Percentiles rank a stretch among this genome's conserved stretches.
Evolutionary conservation across 768 basidiomycete species (phyloP).

Genomic region (Boletus rubroflammeus): DNA sequence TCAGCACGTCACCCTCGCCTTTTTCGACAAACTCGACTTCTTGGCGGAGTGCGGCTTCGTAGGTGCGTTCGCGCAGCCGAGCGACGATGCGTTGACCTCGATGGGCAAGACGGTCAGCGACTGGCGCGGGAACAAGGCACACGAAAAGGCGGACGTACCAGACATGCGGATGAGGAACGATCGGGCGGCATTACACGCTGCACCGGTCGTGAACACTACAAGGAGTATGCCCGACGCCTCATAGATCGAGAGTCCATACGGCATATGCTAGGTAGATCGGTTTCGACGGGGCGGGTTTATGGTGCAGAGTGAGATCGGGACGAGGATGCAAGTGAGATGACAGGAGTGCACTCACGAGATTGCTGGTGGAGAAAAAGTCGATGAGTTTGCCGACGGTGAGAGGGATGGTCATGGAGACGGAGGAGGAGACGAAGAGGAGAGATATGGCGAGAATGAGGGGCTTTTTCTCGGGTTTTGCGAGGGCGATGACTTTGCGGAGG

Average conservation of each 20-base stretch:
- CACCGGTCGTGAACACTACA: conserved; percentile 80
- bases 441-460: conserved; percentile 74
- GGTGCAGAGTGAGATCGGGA: neutral
- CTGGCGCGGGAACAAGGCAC: neutral
- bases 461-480: conserved; percentile 81
- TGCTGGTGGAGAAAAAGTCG: conserved; percentile 78
- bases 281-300: neutral
- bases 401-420: conserved; percentile 90
- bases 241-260: conserved; percentile 73
- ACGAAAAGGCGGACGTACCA: conserved; percentile 40
- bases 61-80: conserved; percentile 76
- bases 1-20: conserved; percentile 91
- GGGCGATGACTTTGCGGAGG: conserved; percentile 66
- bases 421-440: conserved; percentile 79
- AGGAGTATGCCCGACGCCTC: conserved; percentile 76
- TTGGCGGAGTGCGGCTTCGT: conserved; percentile 77
- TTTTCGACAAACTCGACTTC: conserved; percentile 92
- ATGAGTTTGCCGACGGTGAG: conserved; percentile 92
- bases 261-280: conserved; percentile 52
- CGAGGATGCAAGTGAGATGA: too few species aligned
- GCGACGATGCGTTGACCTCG: conserved; percentile 86
- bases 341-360: conserved; percentile 46
- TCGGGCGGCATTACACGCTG: conserved; percentile 79
- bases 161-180: conserved; percentile 83
- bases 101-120: neutral